Percentiles rank a stretch among this genome's conserved stretches.
Conservation (phyloP, 495 filamentous ascomycete genomes). For the Neurospora sp. region DNA sequence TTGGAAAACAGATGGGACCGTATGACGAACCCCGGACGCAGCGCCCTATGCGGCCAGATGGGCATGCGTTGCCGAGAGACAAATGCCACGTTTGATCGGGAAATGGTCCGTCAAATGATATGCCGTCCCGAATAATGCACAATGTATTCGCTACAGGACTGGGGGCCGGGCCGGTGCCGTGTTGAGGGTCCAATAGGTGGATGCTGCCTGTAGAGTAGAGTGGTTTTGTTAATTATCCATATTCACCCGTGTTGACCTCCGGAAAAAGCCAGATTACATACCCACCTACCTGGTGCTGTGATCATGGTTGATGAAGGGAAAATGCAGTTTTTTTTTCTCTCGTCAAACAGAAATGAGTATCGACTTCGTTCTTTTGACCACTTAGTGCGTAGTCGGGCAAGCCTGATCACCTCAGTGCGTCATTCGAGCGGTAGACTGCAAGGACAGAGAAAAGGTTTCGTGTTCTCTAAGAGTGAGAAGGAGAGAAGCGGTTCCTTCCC, state of each 20-base stretch:
- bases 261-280: conserved; percentile 3
- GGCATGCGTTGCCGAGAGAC: background rate
- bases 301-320: background rate
- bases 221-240: conserved; percentile 10
- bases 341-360: too few relatives aligned
- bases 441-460: too few relatives aligned
- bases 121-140: background rate
- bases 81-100: conserved; percentile 2
- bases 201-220: background rate
- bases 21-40: background rate
- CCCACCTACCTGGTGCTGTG: background rate
- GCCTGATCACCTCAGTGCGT: too few relatives aligned
- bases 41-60: background rate
- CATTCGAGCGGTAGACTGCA: too few relatives aligned
- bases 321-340: background rate
- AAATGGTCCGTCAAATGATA: conserved; percentile 2
- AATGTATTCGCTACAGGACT: background rate
- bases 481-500: too few relatives aligned
- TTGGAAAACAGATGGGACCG: background rate
- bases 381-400: too few relatives aligned
- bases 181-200: background rate
- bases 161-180: background rate
- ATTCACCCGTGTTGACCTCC: conserved; percentile 7
- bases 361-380: too few relatives aligned
- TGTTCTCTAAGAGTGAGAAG: too few relatives aligned